phyloP scores from a whole-genome alignment of 2,329 filamentous ascomycete genomes.

The Aspergillus unguis region DNA sequence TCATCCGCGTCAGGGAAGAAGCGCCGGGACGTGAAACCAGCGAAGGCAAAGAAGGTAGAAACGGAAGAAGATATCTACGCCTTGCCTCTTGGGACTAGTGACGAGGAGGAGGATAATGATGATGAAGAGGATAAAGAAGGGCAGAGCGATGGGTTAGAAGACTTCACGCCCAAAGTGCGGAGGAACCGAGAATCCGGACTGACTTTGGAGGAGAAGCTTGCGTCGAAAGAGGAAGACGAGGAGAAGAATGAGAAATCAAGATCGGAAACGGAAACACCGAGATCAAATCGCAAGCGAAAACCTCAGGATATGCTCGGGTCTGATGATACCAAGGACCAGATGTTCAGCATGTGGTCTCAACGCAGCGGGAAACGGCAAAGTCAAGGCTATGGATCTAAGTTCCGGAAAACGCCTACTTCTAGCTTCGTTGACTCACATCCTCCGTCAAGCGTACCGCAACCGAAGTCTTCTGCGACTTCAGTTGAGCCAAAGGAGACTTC shows the following conservation, averaged over 20 bases:
- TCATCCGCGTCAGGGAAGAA: not conserved
- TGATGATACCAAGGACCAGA: slow-evolving; percentile 6
- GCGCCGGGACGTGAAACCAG: not conserved
- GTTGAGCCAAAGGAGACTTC: slow-evolving; percentile 5
- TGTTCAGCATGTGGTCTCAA: slow-evolving; percentile 12
- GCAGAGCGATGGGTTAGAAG: slow-evolving; percentile 1
- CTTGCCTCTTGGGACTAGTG: not conserved
- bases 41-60: not conserved
- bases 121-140: not conserved
- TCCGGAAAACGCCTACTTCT: slow-evolving; percentile 13
- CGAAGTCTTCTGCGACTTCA: slow-evolving; percentile 10
- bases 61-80: not conserved
- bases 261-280: not conserved
- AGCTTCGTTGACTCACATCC: slow-evolving; percentile 13
- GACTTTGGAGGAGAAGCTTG: slow-evolving; percentile 25
- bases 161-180: not conserved
- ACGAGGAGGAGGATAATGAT: slow-evolving; percentile 1
- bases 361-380: slow-evolving; percentile 11
- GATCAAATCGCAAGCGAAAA: slow-evolving; percentile 15
- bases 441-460: slow-evolving; percentile 7
- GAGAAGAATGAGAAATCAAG: slow-evolving; percentile 5
- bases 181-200: slow-evolving; percentile 4
- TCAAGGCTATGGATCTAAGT: slow-evolving; percentile 14
- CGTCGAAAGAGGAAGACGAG: slow-evolving; percentile 6
- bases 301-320: slow-evolving; percentile 8